Evolutionary conservation across 441 rosid genomes (phyloP).

Genomic region (Populus hybrid): DNA sequence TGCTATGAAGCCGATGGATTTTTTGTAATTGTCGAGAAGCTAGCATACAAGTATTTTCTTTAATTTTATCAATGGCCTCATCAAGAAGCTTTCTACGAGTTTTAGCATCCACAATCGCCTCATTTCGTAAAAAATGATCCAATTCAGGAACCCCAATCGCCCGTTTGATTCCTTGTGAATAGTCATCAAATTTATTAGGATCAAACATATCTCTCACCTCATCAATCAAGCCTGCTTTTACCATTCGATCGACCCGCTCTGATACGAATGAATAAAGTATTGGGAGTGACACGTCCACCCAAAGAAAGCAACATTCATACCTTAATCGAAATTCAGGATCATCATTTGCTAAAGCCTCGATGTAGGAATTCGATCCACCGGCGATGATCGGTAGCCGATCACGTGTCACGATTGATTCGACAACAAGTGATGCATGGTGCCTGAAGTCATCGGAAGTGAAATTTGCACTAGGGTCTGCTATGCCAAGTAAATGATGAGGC

Average conservation of each 20-base stretch:
- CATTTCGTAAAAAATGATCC: conserved; percentile 45
- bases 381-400: conserved; percentile 60
- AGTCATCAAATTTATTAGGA: conserved; percentile 33
- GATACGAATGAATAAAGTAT: conserved; percentile 52
- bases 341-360: conserved; percentile 50
- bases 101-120: conserved; percentile 19
- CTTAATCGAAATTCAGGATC: conserved; percentile 46
- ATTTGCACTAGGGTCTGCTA: conserved; percentile 33
- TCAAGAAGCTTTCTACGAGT: conserved; percentile 37
- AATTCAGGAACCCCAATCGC: conserved; percentile 75
- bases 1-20: conserved; percentile 42
- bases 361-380: conserved; percentile 75
- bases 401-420: conserved; percentile 37
- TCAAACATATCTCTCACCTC: conserved; percentile 53
- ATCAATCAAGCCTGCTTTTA: conserved; percentile 51
- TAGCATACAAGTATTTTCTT: conserved; percentile 49
- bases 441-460: conserved; percentile 53
- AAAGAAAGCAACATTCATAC: conserved; percentile 58
- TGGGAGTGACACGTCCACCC: conserved; percentile 62
- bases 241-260: conserved; percentile 67
- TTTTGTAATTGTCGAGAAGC: conserved; percentile 60
- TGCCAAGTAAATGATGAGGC: conserved; percentile 65
- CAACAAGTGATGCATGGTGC: conserved; percentile 30
- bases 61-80: conserved; percentile 49
- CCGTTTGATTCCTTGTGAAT: conserved; percentile 52